Evolutionary conservation across 139 green algal genomes (phyloP), one percentile per base, ranked within the genome.

Genomic region (Volvox africanus): DNA sequence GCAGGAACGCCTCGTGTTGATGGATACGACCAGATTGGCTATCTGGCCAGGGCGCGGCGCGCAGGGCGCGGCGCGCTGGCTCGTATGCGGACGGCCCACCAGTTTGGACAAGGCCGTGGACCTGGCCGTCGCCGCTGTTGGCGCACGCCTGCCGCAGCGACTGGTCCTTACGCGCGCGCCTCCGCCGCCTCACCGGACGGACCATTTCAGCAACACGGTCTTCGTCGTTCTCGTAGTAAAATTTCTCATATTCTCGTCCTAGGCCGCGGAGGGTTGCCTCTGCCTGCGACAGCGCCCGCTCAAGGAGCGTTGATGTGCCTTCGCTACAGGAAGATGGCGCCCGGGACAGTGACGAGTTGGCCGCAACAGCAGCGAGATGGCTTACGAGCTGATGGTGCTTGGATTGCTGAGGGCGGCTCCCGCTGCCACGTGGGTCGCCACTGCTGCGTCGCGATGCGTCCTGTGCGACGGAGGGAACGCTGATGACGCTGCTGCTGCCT

Each of bases 401-500:
- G 44, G 44, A 55, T 9, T 55, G 44, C 44, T 55, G 44, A 55
- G 44, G 28, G 75, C 75, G 32, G n/a, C 18, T 80, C 28, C 75
- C 22, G 75, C 28, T 73, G 5, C 24, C 65, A 12, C 65, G 21
- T 12, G 65, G 65, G 11, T 28, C 24, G 65, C 21, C 24, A 12
- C 65, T 73, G 65, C 21, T 73, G 65, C 24, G 65, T 12, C 65
- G 65, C 9, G 24, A 73, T 6, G 21, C 65, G 65, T 73, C 65
- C 65, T 35, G 28, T 32, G 1, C 26, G 21, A 79, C 33, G 35
- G 65, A 79, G 6, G 82, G 82, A 2, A 88, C 73, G 65, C 82
- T 88, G 65, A 88, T 88, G 22, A 36, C 21, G 82, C 82, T 88
- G 82, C 82, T 88, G 61, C 33, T 88, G 61, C 33, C 33, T 0